Base-by-base conservation (phyloP, 306 rosid genomes). In the Sphenostylis stenocarpa region DNA sequence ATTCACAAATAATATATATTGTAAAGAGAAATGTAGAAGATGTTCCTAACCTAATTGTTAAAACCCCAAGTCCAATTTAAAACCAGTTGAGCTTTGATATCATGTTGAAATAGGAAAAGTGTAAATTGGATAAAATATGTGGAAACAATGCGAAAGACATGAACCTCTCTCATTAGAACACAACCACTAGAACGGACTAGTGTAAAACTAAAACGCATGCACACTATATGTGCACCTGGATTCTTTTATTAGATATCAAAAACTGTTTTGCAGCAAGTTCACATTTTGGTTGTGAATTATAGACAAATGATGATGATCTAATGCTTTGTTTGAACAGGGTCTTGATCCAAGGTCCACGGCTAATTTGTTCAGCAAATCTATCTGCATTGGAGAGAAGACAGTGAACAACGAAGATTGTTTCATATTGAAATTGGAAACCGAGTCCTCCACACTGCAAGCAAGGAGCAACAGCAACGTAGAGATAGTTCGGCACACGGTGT, bases 271-370 rank as follows among this genome's bases (percentile, higher is more conserved):
- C 23, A 34, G 52, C 0, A 8, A 58, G 67, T 56, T 67, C 29
- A 20, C 28, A 68, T 17, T 77, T 53, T 28, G 36, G 12, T 67
- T 3, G 28, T 39, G 31, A 52, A 77, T 13, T n/a, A n/a, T 53
- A 43, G 41, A 67, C 21, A 43, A 36, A 17, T 48, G n/a, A 48
- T 6, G 28, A 24, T 39, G n/a, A 26, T 15, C 12, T n/a, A 17
- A 78, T 36, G 19, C 19, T 5, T 8, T 3, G 19, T 5, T 5
- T 21, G 16, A 52, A 77, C 94, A 94, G 96, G 98, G 97, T 58
- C 88, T 91, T 57, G 98, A 91, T 88, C 98, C 98, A 49, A 89
- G 85, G 80, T 87, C 97, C 24, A 91, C 96, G 3, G 97, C 97
- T 11, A 81, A 86, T 70, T 80, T 94, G 8, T 94, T 94, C 84